These are phyloP conservation scores for Colletotrichum musicola DNA, from an alignment of 2,329 filamentous ascomycete genomes.

Conservation along the genomic window DNA sequence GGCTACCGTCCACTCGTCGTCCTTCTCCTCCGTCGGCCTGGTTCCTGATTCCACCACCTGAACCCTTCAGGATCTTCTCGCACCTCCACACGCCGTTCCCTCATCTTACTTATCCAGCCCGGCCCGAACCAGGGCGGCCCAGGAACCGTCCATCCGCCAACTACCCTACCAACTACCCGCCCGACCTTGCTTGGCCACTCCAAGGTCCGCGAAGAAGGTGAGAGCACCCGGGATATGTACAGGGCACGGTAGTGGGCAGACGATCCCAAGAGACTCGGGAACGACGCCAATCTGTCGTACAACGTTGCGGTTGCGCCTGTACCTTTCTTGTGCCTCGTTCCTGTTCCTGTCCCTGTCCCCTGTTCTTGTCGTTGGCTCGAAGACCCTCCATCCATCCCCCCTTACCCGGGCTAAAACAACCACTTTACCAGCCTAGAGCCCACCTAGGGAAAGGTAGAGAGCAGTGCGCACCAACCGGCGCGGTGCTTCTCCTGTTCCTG, in stretches of 20 bases:
- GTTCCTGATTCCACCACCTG: neutral
- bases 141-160: constrained; percentile 17
- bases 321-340: too few relatives aligned
- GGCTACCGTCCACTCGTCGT: constrained; percentile 13
- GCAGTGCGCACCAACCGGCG: constrained; percentile 18
- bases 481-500: constrained; percentile 17
- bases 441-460: neutral
- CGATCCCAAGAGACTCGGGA: neutral
- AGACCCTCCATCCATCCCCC: neutral
- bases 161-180: neutral
- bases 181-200: neutral
- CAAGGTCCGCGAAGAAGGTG: neutral
- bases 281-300: neutral
- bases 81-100: constrained; percentile 12
- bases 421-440: too few relatives aligned
- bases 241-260: constrained; percentile 1
- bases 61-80: constrained; percentile 8
- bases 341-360: too few relatives aligned
- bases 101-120: constrained; percentile 28
- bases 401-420: constrained; percentile 8
- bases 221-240: neutral
- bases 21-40: constrained; percentile 1
- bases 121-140: constrained; percentile 16
- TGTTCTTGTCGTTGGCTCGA: constrained; percentile 2
- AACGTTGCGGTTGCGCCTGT: neutral